These are phyloP conservation scores for Crithidia mellificae DNA, from an alignment of 208 protist genomes.

Conservation along the genomic window DNA sequence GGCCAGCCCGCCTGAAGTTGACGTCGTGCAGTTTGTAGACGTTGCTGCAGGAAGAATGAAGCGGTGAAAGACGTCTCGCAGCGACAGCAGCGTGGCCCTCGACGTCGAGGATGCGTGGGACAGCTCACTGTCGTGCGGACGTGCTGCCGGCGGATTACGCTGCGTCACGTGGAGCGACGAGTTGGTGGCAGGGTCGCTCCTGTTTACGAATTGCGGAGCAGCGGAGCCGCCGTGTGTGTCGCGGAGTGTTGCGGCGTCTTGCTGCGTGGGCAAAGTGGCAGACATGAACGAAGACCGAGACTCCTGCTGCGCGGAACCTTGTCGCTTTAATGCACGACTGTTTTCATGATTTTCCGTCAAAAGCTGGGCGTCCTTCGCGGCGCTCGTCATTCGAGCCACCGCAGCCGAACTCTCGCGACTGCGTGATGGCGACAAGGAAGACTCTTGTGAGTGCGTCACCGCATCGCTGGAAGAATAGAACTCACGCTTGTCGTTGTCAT, in stretches of 20 bases:
- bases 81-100: constrained; percentile 17
- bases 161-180: background rate
- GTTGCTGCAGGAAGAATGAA: constrained; percentile 1
- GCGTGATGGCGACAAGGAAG: constrained; percentile 1
- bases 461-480: no score
- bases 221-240: background rate
- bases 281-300: no score
- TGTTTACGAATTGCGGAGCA: background rate
- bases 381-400: constrained; percentile 17
- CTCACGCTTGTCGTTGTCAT: no score
- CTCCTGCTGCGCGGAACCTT: no score
- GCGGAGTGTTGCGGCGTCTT: background rate
- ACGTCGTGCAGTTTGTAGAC: no score
- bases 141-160: background rate
- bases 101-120: background rate
- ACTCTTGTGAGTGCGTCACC: no score
- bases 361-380: constrained; percentile 1
- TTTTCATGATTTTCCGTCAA: no score
- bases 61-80: constrained; percentile 31
- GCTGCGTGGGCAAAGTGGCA: no score
- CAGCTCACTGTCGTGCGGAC: constrained; percentile 1
- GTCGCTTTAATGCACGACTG: no score
- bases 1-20: no score
- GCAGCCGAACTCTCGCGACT: constrained; percentile 4
- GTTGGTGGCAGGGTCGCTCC: no score